These are phyloP conservation scores for Passalora sequoiae DNA, from an alignment of 2,329 filamentous ascomycete genomes.

Conservation along the genomic window DNA sequence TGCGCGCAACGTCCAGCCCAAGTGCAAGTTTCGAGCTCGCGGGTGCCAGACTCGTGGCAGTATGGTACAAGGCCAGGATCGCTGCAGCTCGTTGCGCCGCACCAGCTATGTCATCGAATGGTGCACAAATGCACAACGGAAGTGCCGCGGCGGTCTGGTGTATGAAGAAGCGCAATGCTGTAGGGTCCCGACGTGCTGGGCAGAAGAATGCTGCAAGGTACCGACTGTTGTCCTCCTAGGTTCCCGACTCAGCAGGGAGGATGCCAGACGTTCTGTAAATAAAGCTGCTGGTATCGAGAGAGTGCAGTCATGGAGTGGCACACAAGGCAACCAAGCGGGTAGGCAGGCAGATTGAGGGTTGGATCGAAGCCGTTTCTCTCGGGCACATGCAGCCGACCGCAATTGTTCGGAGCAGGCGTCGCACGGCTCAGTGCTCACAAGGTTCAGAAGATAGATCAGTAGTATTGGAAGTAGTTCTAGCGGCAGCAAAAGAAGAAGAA, in stretches of 20 bases:
- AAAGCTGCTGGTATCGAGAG: background rate
- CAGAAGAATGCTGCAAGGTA: background rate
- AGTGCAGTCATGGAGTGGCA: background rate
- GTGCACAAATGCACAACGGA: background rate
- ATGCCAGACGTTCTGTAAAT: background rate
- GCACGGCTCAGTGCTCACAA: background rate
- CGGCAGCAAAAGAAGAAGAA: too few species aligned
- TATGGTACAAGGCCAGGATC: conserved; percentile 3
- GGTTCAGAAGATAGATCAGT: too few species aligned
- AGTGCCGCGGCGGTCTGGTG: background rate
- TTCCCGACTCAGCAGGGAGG: background rate
- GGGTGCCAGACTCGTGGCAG: background rate
- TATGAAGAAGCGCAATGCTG: background rate
- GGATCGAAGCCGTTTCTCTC: background rate
- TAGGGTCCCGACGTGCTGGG: background rate
- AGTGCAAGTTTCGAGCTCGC: background rate
- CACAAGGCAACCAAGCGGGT: background rate
- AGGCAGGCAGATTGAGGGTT: background rate
- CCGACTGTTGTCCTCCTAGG: background rate
- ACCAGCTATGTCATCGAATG: conserved; percentile 6
- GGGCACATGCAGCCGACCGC: too few species aligned
- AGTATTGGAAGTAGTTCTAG: too few species aligned
- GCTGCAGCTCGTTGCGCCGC: conserved; percentile 2
- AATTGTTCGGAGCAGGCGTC: background rate
- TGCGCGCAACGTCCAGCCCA: background rate